Evolutionary conservation across 1,139 yeast species (phyloP).

Genomic region (Candida sp.): DNA sequence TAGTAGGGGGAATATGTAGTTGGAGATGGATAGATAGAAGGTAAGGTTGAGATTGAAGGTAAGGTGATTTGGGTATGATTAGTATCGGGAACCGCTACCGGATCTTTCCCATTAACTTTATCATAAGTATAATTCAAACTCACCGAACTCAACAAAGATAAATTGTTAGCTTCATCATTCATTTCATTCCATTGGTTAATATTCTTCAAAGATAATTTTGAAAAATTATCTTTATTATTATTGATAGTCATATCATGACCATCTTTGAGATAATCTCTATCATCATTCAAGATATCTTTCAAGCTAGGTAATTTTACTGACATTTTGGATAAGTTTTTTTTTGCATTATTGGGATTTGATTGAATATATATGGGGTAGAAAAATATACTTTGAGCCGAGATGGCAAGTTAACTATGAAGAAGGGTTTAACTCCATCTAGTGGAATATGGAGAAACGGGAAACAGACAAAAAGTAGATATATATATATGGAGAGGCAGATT

Average conservation of each 20-base stretch:
- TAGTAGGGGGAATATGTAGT: slow-evolving; percentile 7
- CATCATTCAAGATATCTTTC: background rate
- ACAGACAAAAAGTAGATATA: background rate
- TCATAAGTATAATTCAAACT: background rate
- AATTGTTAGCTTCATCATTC: background rate
- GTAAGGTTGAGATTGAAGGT: slow-evolving; percentile 5
- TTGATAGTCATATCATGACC: background rate
- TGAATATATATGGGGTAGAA: background rate
- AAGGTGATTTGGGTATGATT: slow-evolving; percentile 4
- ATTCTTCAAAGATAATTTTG: background rate
- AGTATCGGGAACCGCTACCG: background rate
- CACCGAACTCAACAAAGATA: background rate
- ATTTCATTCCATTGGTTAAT: background rate
- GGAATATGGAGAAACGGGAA: background rate
- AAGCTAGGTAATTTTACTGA: background rate
- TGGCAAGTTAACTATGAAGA: background rate
- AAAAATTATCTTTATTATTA: too few species aligned
- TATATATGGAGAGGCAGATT: too few species aligned
- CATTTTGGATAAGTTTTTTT: background rate
- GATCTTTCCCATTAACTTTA: background rate
- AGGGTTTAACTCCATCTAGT: too few species aligned
- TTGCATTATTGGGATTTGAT: background rate
- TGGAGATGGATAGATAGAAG: slow-evolving; percentile 13
- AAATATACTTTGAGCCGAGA: background rate
- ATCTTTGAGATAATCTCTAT: background rate